Percentiles rank a stretch among this genome's conserved stretches.
phyloP scores from a whole-genome alignment of 2,329 filamentous ascomycete genomes.

The Graphium sp. region DNA sequence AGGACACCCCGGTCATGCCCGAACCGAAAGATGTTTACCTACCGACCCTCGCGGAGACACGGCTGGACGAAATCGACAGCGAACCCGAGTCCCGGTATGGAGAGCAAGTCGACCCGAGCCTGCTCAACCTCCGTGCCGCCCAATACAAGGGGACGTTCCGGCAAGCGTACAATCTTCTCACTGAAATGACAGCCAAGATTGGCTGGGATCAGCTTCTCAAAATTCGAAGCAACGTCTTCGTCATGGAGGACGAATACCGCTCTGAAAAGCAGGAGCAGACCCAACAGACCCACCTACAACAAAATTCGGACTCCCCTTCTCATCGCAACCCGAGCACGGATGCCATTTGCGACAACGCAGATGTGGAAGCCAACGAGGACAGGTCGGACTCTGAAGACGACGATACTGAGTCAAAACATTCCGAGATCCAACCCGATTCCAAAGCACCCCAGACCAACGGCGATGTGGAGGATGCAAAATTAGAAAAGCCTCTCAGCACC shows the following conservation, averaged over 20 bases:
- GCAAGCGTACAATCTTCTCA: constrained; percentile 84
- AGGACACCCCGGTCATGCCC: constrained; percentile 87
- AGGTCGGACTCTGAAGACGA: constrained; percentile 18
- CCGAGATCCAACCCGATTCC: constrained; percentile 10
- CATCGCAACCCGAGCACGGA: constrained; percentile 61
- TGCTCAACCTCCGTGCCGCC: constrained; percentile 73
- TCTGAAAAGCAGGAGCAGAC: constrained; percentile 59
- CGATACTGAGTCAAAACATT: constrained; percentile 14
- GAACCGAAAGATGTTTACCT: constrained; percentile 78
- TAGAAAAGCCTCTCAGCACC: constrained; percentile 69
- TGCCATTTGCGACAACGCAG: constrained; percentile 55
- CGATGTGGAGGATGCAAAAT: constrained; percentile 18
- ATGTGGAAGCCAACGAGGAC: constrained; percentile 32
- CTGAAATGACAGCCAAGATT: constrained; percentile 90
- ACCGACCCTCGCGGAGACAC: constrained; percentile 73
- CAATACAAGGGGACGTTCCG: constrained; percentile 91
- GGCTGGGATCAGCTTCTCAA: constrained; percentile 94
- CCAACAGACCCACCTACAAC: constrained; percentile 5
- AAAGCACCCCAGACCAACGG: constrained; percentile 19
- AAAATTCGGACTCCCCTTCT: neutral
- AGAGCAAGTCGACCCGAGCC: constrained; percentile 74
- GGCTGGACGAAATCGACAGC: constrained; percentile 92
- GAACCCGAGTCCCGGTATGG: constrained; percentile 65
- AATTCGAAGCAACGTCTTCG: constrained; percentile 91
- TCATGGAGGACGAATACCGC: constrained; percentile 98